These are phyloP conservation scores for Gautieria morchelliformis DNA, from an alignment of 768 basidiomycete species.

Conservation along the genomic window DNA sequence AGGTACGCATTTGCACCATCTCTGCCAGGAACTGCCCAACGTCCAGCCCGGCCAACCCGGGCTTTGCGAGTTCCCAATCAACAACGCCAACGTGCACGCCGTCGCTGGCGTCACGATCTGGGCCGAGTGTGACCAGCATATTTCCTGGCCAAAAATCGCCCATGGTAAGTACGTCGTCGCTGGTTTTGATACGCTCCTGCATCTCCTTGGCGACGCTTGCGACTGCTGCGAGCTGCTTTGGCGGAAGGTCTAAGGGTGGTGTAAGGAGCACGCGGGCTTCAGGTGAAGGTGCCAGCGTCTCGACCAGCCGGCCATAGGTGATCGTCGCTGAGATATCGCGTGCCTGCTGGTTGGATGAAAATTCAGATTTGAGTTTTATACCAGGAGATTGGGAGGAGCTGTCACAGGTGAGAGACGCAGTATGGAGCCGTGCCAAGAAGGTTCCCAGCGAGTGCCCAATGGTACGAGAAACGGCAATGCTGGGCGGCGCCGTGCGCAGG, in stretches of 20 bases:
- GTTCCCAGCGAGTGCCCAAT: slow-evolving; percentile 46
- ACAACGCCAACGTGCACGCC: slow-evolving; percentile 39
- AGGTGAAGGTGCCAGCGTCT: slow-evolving; percentile 11
- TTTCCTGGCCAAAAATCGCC: slow-evolving; percentile 75
- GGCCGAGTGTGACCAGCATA: slow-evolving; percentile 35
- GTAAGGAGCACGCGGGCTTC: not conserved
- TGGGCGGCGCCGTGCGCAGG: slow-evolving; percentile 23
- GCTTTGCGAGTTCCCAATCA: slow-evolving; percentile 59
- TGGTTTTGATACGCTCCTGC: slow-evolving; percentile 22
- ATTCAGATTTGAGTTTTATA: slow-evolving; percentile 11
- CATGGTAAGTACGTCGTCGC: slow-evolving; percentile 32
- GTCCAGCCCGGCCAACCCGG: slow-evolving; percentile 48
- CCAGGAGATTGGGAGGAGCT: not conserved
- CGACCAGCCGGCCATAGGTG: slow-evolving; percentile 36
- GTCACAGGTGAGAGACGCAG: slow-evolving; percentile 11
- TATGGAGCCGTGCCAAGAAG: slow-evolving; percentile 47
- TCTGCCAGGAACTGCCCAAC: slow-evolving; percentile 60
- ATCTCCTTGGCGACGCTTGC: slow-evolving; percentile 23
- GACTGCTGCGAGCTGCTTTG: slow-evolving; percentile 27
- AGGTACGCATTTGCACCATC: slow-evolving; percentile 39
- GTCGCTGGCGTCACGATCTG: slow-evolving; percentile 31
- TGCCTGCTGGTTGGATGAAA: slow-evolving; percentile 32
- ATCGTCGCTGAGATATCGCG: slow-evolving; percentile 30
- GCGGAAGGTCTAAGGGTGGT: slow-evolving; percentile 32
- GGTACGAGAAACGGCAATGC: slow-evolving; percentile 23